Conservation (phyloP, 2,329 filamentous ascomycete genomes). For the Beauveria medogensis region DNA sequence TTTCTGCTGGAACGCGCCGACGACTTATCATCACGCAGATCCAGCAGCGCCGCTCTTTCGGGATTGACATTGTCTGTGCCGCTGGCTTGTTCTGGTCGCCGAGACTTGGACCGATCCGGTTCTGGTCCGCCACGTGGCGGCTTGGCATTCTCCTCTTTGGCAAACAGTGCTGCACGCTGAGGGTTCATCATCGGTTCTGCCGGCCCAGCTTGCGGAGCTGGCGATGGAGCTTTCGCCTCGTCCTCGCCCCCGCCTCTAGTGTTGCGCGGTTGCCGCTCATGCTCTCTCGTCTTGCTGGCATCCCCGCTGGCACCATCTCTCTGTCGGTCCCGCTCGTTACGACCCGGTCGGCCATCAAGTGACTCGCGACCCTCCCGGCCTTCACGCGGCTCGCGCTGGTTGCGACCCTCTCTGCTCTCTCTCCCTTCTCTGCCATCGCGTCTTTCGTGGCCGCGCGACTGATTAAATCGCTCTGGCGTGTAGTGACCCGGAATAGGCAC, state of each 20-base stretch:
- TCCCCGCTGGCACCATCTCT: not conserved
- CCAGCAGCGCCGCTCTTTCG: constrained; percentile 38
- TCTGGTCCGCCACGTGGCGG: constrained; percentile 19
- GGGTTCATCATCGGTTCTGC: constrained; percentile 47
- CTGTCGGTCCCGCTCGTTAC: constrained; percentile 11
- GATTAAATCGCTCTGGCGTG: constrained; percentile 36
- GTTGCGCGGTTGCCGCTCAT: constrained; percentile 28
- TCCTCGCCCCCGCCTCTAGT: constrained; percentile 19
- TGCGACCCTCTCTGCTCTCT: constrained; percentile 24
- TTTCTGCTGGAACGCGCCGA: constrained; percentile 34
- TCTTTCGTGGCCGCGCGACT: constrained; percentile 31
- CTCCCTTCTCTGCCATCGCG: constrained; percentile 30
- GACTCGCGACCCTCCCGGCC: constrained; percentile 31
- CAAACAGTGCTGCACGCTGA: constrained; percentile 44
- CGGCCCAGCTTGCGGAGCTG: constrained; percentile 18
- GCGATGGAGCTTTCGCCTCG: constrained; percentile 21
- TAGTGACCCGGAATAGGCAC: constrained; percentile 44
- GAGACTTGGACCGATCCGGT: constrained; percentile 23
- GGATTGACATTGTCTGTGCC: constrained; percentile 37
- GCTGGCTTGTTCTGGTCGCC: constrained; percentile 21
- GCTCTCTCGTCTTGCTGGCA: constrained; percentile 11
- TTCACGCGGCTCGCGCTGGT: constrained; percentile 28
- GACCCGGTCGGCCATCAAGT: constrained; percentile 21
- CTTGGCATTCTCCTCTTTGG: constrained; percentile 24
- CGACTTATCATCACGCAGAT: constrained; percentile 27